Evolutionary conservation across 345 rosid genomes (phyloP).

Genomic region (Bretschneidera sinensis): DNA sequence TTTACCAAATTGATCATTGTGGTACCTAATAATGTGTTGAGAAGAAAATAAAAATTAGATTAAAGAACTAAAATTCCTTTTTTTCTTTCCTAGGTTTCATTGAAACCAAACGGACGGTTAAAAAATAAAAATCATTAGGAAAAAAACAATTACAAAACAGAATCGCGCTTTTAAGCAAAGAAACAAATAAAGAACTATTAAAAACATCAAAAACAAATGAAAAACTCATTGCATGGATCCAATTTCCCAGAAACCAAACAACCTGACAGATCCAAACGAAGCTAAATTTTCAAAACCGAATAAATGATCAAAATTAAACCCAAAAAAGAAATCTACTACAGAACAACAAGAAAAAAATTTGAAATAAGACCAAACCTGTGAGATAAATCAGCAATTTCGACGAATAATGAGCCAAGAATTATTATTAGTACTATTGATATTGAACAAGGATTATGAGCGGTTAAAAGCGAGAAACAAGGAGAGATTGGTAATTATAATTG

Average conservation of each 20-base stretch:
- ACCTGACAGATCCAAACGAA: slow-evolving; percentile 17
- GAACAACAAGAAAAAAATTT: slow-evolving; percentile 11
- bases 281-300: background rate
- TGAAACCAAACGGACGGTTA: background rate
- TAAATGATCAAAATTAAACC: background rate
- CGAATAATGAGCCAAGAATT: no score
- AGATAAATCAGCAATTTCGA: background rate
- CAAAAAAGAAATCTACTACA: background rate
- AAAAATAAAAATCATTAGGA: no score
- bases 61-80: no score
- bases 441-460: no score
- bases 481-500: no score
- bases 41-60: no score
- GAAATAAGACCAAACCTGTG: background rate
- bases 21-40: no score
- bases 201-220: background rate
- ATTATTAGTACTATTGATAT: no score
- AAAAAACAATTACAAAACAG: no score
- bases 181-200: background rate
- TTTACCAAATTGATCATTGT: no score
- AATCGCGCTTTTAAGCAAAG: background rate
- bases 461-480: no score
- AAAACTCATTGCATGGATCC: slow-evolving; percentile 10
- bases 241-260: slow-evolving; percentile 2
- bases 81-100: no score